Evolutionary conservation across 805 yeast species (phyloP), one percentile per base, ranked within the genome.

Genomic region (Spathaspora passalidarum): DNA sequence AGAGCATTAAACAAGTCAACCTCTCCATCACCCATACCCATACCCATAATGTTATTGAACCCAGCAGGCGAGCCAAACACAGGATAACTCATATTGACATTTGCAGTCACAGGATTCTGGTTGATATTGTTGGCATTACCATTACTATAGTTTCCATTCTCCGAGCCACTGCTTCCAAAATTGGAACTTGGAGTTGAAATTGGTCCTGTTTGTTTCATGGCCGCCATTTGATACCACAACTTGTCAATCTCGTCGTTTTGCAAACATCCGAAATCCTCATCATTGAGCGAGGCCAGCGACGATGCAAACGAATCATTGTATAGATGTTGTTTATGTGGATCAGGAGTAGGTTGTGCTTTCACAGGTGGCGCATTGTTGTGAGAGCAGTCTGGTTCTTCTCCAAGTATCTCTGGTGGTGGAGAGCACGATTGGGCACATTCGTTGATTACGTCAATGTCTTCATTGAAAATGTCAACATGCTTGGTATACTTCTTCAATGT

Each of bases 181-280:
- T n/a, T n/a, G n/a, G n/a, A n/a, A n/a, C n/a, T n/a, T n/a, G n/a
- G n/a, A n/a, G n/a, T n/a, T n/a, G n/a, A n/a, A n/a, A n/a, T 13
- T 6, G 13, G 39, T 7, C 2, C 39, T 11, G 13, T 22, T 29
- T 29, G 32, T 20, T 39, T 39, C 34, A 39, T 18, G 4, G 29
- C 32, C 5, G 49, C 49, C 52, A 68, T 59, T 46, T 65, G 66
- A 32, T 49, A 47, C 75, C 75, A 69, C 42, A 68, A 55, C 29
- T 61, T 57, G 46, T 69, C 74, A 38, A 68, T 59, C 35, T 67
- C 70, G 9, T 51, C 56, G 47, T 63, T 61, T 17, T 61, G 59
- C 11, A 59, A 46, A 34, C 54, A 49, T 17, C 49, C 46, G 25
- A 51, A 44, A 2, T 53, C 60, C 14, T 55, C 58, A 13, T 36